Evolutionary conservation across 2,329 filamentous ascomycete species (phyloP).

Genomic region (Dendrostoma leiphaemia): DNA sequence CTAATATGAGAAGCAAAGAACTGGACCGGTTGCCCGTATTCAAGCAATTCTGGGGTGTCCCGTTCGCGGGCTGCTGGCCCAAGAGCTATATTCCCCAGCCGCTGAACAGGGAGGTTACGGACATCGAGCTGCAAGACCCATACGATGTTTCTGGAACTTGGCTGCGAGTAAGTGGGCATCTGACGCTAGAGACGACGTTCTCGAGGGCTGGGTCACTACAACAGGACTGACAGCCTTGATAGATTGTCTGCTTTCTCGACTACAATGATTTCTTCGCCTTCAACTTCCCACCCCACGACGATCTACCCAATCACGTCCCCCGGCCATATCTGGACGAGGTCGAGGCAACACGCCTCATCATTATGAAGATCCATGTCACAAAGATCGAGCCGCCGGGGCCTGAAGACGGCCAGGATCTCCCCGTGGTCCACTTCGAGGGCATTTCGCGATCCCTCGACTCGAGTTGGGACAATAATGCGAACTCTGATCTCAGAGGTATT

Average conservation of each 20-base stretch:
- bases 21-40: conserved; percentile 44
- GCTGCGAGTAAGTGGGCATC: conserved; percentile 56
- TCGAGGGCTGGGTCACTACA: no score
- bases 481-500: conserved; percentile 61
- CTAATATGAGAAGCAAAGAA: conserved; percentile 56
- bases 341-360: conserved; percentile 69
- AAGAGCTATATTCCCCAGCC: conserved; percentile 44
- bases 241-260: conserved; percentile 55
- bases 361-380: conserved; percentile 64
- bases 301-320: conserved; percentile 39
- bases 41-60: conserved; percentile 49
- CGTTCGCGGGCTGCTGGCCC: conserved; percentile 56
- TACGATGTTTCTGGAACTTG: conserved; percentile 71
- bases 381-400: conserved; percentile 57
- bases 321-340: conserved; percentile 55
- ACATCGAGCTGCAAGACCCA: conserved; percentile 59
- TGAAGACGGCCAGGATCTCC: conserved; percentile 55
- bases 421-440: conserved; percentile 68
- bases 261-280: conserved; percentile 71
- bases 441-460: conserved; percentile 60
- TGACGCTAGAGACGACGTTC: no score
- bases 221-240: conserved; percentile 1
- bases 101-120: conserved; percentile 32
- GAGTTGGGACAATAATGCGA: conserved; percentile 66
- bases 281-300: conserved; percentile 58